phyloP scores from a whole-genome alignment of 306 rosid species.

The Rosa persica region DNA sequence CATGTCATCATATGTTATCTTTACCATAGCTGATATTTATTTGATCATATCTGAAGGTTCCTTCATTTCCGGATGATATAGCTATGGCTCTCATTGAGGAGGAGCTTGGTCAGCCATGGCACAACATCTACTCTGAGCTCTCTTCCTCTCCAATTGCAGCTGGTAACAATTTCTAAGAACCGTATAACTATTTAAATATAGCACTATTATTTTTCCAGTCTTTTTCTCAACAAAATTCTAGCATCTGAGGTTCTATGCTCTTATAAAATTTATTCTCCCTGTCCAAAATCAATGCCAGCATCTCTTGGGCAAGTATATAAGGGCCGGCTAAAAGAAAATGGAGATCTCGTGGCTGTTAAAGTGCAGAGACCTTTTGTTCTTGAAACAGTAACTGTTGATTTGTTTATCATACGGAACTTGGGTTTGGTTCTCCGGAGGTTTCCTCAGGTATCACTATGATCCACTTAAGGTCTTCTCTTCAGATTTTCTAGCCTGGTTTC shows the following conservation, averaged over 20 bases:
- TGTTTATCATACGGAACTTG: constrained; percentile 77
- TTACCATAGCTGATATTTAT: constrained; percentile 35
- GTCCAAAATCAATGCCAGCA: constrained; percentile 61
- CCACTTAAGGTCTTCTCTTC: constrained; percentile 22
- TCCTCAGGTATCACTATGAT: constrained; percentile 67
- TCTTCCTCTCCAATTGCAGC: constrained; percentile 98
- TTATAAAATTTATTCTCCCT: constrained; percentile 23
- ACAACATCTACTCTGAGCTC: constrained; percentile 78
- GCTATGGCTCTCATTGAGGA: constrained; percentile 97
- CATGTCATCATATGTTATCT: constrained; percentile 11
- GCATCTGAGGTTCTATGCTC: constrained; percentile 27
- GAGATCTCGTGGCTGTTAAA: constrained; percentile 96
- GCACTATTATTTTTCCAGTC: neutral
- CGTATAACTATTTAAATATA: constrained; percentile 36
- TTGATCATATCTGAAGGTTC: constrained; percentile 65
- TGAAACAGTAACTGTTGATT: constrained; percentile 91
- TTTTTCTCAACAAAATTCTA: constrained; percentile 24
- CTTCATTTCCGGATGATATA: constrained; percentile 93
- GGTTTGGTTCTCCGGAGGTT: constrained; percentile 87
- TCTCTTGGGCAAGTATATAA: constrained; percentile 98
- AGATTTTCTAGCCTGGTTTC: neutral
- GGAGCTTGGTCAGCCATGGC: constrained; percentile 99
- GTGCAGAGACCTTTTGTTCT: constrained; percentile 98
- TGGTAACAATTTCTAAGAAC: constrained; percentile 50
- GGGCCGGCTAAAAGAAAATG: constrained; percentile 90